Evolutionary conservation across 768 basidiomycete species (phyloP).

Genomic region (Terana coerulea): DNA sequence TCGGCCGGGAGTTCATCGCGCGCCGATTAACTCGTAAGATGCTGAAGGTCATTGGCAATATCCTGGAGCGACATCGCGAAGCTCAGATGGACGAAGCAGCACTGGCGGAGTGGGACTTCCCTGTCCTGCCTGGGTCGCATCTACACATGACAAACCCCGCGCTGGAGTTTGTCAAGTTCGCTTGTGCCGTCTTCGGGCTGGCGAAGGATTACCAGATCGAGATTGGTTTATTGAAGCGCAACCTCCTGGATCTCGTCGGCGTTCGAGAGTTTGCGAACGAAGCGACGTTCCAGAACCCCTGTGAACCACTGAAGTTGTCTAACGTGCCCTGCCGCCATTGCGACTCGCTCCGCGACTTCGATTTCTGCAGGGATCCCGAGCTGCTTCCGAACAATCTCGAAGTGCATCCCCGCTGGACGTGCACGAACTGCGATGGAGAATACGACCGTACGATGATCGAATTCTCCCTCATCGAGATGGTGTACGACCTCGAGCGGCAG

Average conservation of each 20-base stretch:
- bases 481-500: slow-evolving; percentile 63
- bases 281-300: slow-evolving; percentile 88
- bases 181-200: slow-evolving; percentile 77
- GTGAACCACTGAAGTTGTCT: slow-evolving; percentile 77
- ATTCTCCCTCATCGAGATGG: slow-evolving; percentile 74
- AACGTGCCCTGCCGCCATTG: slow-evolving; percentile 89
- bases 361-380: slow-evolving; percentile 91
- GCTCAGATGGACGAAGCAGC: slow-evolving; percentile 52
- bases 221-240: slow-evolving; percentile 84
- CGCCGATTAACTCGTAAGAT: slow-evolving; percentile 79
- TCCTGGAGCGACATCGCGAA: slow-evolving; percentile 58
- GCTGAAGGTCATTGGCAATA: slow-evolving; percentile 61
- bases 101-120: slow-evolving; percentile 69
- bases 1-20: slow-evolving; percentile 70
- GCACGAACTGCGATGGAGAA: slow-evolving; percentile 72
- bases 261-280: slow-evolving; percentile 84
- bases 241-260: slow-evolving; percentile 81
- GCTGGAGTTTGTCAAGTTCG: slow-evolving; percentile 86
- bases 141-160: slow-evolving; percentile 74
- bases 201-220: slow-evolving; percentile 83
- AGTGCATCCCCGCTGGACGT: slow-evolving; percentile 58
- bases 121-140: slow-evolving; percentile 82
- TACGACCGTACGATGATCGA: slow-evolving; percentile 90
- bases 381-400: slow-evolving; percentile 58
- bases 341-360: slow-evolving; percentile 84